Evolutionary conservation across 2,329 filamentous ascomycete genomes (phyloP).

Genomic region (Huntiella abstrusa): DNA sequence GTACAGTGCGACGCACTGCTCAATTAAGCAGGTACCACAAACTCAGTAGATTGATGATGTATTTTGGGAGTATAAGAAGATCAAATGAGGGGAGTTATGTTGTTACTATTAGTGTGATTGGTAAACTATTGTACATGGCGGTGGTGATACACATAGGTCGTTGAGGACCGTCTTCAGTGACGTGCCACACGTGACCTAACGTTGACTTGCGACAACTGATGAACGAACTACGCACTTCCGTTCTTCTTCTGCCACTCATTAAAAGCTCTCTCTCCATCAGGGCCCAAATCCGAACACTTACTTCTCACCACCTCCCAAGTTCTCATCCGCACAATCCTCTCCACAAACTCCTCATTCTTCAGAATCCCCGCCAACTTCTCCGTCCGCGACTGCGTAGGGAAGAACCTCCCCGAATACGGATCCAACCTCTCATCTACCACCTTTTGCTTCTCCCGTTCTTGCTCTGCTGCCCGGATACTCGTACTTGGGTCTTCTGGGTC

Average conservation of each 20-base stretch:
- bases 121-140: too few species aligned
- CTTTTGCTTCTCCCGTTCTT: conserved; percentile 47
- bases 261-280: conserved; percentile 30
- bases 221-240: conserved; percentile 3
- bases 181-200: too few species aligned
- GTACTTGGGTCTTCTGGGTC: conserved; percentile 75
- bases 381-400: conserved; percentile 59
- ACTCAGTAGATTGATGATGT: too few species aligned
- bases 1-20: not conserved
- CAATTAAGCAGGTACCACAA: too few species aligned
- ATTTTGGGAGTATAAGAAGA: too few species aligned
- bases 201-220: too few species aligned
- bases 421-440: conserved; percentile 78
- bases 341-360: conserved; percentile 56
- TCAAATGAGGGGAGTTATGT: too few species aligned
- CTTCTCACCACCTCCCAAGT: conserved; percentile 67
- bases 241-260: conserved; percentile 36
- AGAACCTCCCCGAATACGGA: conserved; percentile 75
- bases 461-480: conserved; percentile 49
- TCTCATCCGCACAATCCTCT: conserved; percentile 59
- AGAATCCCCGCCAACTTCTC: conserved; percentile 58
- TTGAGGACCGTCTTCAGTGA: too few species aligned
- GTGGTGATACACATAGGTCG: too few species aligned
- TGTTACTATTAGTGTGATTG: too few species aligned
- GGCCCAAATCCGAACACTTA: conserved; percentile 39